Conservation (phyloP, 768 basidiomycete species). For the Leccinum obscurum region DNA sequence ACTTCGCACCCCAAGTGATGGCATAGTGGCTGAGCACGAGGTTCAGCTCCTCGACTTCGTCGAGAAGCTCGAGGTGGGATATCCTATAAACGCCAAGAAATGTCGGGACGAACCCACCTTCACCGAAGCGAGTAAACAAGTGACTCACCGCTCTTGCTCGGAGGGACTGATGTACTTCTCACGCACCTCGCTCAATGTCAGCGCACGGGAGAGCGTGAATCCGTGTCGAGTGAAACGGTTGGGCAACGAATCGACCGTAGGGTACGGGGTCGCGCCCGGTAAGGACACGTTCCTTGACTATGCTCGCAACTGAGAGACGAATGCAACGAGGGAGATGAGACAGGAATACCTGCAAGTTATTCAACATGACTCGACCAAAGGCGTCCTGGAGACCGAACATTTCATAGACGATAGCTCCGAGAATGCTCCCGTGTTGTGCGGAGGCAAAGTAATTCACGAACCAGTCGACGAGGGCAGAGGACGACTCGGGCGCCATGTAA, state of each 20-base stretch:
- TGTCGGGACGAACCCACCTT: neutral
- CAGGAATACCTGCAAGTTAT: conserved; percentile 70
- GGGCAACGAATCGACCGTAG: conserved; percentile 51
- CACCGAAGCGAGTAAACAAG: neutral
- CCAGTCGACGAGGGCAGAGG: conserved; percentile 66
- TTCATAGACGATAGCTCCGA: conserved; percentile 73
- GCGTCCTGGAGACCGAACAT: conserved; percentile 88
- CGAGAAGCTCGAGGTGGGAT: conserved; percentile 79
- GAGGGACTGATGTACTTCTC: conserved; percentile 24
- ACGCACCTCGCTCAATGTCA: conserved; percentile 43
- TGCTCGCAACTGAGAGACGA: neutral
- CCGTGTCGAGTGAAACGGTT: conserved; percentile 57
- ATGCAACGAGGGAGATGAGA: neutral
- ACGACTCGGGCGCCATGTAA: conserved; percentile 69
- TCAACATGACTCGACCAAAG: conserved; percentile 92
- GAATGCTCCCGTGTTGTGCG: conserved; percentile 13
- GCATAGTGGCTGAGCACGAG: conserved; percentile 50
- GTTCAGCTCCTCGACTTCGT: conserved; percentile 85
- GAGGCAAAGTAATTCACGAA: conserved; percentile 58
- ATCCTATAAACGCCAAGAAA: conserved; percentile 49
- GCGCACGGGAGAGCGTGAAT: conserved; percentile 42
- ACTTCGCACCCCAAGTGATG: conserved; percentile 62
- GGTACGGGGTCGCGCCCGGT: conserved; percentile 69
- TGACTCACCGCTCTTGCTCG: conserved; percentile 55
- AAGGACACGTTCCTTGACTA: conserved; percentile 72